Evolutionary conservation across 108 stramenopile species (phyloP), one percentile per base, ranked within the genome.

Genomic region (Nannochloropsis gaditana): DNA sequence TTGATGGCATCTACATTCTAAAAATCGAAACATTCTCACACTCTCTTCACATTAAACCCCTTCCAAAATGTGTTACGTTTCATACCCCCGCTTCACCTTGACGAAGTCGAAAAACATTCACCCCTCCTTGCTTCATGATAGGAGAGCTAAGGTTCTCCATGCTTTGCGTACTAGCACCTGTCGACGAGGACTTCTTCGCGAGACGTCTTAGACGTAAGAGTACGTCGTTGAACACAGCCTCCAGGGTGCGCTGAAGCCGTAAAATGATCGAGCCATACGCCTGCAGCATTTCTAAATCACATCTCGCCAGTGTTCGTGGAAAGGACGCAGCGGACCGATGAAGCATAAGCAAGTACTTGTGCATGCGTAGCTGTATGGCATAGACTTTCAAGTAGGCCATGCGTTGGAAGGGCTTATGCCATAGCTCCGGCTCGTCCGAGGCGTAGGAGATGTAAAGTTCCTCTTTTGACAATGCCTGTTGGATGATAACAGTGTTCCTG

Each of bases 361-460:
- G 59, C 59, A 73, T 73, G 4, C 59, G 15, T n/a, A 73, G n/a
- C 6, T 73, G 59, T n/a, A 73, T 73, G 4, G 59, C 59, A 73
- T 73, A n/a, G 15, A 73, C 59, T 73, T 73, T 73, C 59, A 73
- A 73, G n/a, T 73, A 73, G 19, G 59, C 59, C 2, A n/a, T n/a
- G n/a, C 59, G 59, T 6, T 73, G 59, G n/a, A 73, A 73, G n/a
- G 59, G 59, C 59, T 73, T 73, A 73, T 73, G 59, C 59, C 59
- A 73, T n/a, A 73, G n/a, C 59, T 73, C 59, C 59, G 59, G 59
- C n/a, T 73, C 59, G 6, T 73, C 59, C 8, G 59, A 73, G 19
- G 59, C 59, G 8, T n/a, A n/a, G 19, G 59, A 73, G 59, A 73
- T 73, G 59, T 73, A 73, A n/a, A 73, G n/a, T 73, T 15, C 8